Percentiles rank a stretch among this genome's conserved stretches.
Conservation (phyloP, 1,284 basidiomycete species). For the Boletus sp. region DNA sequence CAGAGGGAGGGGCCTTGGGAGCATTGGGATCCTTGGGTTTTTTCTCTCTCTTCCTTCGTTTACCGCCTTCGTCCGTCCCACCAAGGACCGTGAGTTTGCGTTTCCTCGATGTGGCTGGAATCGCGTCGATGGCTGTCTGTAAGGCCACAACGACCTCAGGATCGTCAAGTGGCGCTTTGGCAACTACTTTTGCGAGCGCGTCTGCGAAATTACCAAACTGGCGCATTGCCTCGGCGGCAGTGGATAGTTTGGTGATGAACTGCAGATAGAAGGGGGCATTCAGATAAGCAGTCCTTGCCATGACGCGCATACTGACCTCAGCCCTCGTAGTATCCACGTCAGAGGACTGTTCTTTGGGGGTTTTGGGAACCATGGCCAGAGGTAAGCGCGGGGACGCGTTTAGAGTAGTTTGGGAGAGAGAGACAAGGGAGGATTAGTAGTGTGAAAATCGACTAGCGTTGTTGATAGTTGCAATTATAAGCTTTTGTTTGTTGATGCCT, state of each 20-base stretch:
- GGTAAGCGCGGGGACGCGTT: constrained; percentile 27
- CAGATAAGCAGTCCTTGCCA: constrained; percentile 19
- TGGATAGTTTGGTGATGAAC: constrained; percentile 50
- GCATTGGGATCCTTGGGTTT: constrained; percentile 86
- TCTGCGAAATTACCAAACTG: constrained; percentile 56
- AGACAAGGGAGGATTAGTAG: constrained; percentile 34
- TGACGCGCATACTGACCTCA: constrained; percentile 28
- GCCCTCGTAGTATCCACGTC: constrained; percentile 29
- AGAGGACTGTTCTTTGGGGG: constrained; percentile 24
- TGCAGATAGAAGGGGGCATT: constrained; percentile 30
- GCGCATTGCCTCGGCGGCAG: constrained; percentile 56
- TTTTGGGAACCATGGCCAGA: constrained; percentile 28
- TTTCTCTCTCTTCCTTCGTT: constrained; percentile 44
- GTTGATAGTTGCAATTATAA: constrained; percentile 40
- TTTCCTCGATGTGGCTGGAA: constrained; percentile 41
- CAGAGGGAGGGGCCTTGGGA: constrained; percentile 90
- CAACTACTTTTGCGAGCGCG: constrained; percentile 44
- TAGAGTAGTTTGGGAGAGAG: constrained; percentile 20
- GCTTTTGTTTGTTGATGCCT: constrained; percentile 41
- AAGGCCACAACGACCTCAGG: constrained; percentile 29
- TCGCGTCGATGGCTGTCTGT: constrained; percentile 31
- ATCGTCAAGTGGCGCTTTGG: constrained; percentile 34
- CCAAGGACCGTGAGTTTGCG: constrained; percentile 46
- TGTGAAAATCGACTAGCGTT: constrained; percentile 35
- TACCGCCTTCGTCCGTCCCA: constrained; percentile 43